A percentile compares a stretch with the other conserved stretches of the same genome.
phyloP scores from a whole-genome alignment of 1,284 basidiomycete genomes.

The Ustanciosporium gigantosporum region DNA sequence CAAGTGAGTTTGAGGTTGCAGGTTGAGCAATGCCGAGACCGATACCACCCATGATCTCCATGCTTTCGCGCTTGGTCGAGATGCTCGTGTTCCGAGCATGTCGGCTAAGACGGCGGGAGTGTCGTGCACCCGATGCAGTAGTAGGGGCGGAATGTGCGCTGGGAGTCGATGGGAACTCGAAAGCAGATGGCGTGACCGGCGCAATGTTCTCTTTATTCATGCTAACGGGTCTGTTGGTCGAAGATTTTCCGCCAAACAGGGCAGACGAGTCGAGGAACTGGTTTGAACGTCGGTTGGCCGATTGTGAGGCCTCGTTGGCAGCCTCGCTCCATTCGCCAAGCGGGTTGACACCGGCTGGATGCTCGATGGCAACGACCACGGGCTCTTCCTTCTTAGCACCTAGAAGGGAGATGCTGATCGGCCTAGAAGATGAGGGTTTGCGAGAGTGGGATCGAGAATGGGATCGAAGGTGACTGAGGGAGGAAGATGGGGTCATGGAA shows the following conservation, averaged over 20 bases:
- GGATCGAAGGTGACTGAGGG: slow-evolving; percentile 9
- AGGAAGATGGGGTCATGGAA: neutral
- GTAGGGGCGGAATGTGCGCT: slow-evolving; percentile 3
- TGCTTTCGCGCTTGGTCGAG: slow-evolving; percentile 50
- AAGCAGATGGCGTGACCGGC: slow-evolving; percentile 8
- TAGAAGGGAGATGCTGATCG: slow-evolving; percentile 31
- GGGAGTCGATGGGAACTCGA: slow-evolving; percentile 14
- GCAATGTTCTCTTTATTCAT: neutral
- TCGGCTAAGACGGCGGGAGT: slow-evolving; percentile 37
- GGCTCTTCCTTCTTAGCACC: slow-evolving; percentile 34
- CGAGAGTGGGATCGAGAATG: slow-evolving; percentile 32
- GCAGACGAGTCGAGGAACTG: slow-evolving; percentile 29
- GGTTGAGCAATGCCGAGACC: slow-evolving; percentile 16
- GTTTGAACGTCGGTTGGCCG: slow-evolving; percentile 12
- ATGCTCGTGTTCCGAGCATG: slow-evolving; percentile 48
- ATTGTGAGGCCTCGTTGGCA: neutral
- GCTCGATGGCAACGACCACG: slow-evolving; percentile 34
- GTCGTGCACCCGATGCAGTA: slow-evolving; percentile 6
- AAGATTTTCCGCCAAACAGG: slow-evolving; percentile 9
- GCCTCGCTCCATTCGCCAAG: neutral
- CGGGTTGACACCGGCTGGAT: slow-evolving; percentile 9
- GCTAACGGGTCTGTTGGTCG: neutral
- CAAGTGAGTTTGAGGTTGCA: slow-evolving; percentile 8
- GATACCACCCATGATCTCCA: slow-evolving; percentile 56
- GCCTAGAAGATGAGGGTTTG: slow-evolving; percentile 15